Conservation (phyloP, 257 asterid species). For the Leptodermis oblonga region DNA sequence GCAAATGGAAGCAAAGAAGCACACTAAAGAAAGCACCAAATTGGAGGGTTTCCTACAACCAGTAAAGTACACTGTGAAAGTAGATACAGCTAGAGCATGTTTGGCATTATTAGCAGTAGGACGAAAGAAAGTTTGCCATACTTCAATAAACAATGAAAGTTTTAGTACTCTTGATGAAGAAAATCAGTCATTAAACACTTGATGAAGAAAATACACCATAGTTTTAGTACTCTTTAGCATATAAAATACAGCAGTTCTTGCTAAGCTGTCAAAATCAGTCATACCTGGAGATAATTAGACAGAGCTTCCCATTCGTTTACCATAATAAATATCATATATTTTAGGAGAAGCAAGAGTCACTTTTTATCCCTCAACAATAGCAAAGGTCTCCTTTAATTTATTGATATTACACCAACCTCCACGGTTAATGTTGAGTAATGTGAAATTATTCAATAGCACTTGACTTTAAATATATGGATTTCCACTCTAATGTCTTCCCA, state of each 20-base stretch:
- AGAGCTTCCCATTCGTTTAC: neutral
- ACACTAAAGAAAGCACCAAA: neutral
- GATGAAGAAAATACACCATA: neutral
- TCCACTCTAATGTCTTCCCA: neutral
- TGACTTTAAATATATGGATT: neutral
- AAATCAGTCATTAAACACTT: neutral
- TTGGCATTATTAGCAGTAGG: neutral
- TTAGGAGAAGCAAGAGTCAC: neutral
- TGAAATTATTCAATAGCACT: neutral
- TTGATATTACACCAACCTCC: neutral
- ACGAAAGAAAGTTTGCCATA: neutral
- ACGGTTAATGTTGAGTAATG: neutral
- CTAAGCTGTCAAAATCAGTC: neutral
- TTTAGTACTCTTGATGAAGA: neutral
- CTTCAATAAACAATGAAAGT: neutral
- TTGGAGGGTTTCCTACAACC: neutral
- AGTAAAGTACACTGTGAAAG: neutral
- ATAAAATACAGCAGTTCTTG: neutral
- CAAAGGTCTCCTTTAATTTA: neutral
- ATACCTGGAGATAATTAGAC: neutral
- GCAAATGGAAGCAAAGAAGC: neutral
- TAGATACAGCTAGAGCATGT: neutral
- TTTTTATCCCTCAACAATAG: neutral
- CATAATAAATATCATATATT: neutral
- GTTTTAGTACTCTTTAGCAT: neutral